phyloP scores from a whole-genome alignment of 2,329 filamentous ascomycete genomes.

The Trichoderma sp. region DNA sequence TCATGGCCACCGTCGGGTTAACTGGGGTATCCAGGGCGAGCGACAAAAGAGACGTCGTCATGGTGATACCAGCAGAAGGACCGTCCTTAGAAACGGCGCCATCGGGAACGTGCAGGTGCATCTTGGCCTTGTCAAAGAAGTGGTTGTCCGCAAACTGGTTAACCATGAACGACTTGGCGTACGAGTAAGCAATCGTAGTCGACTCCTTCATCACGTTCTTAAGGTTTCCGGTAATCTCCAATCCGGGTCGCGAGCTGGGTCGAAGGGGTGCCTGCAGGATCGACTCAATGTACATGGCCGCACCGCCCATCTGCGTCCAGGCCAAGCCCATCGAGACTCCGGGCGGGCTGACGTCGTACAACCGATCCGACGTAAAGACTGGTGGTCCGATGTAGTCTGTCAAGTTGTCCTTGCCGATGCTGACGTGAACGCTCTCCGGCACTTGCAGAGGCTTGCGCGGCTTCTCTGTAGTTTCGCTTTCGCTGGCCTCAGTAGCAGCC shows the following conservation, averaged over 20 bases:
- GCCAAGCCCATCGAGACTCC: conserved; percentile 97
- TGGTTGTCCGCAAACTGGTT: conserved; percentile 82
- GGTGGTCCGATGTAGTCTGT: conserved; percentile 97
- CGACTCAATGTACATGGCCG: conserved; percentile 94
- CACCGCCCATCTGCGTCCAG: conserved; percentile 96
- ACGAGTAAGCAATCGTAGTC: conserved; percentile 91
- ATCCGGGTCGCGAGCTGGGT: conserved; percentile 68
- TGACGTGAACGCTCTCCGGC: conserved; percentile 81
- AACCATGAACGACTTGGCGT: conserved; percentile 85
- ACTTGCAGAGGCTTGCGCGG: conserved; percentile 78
- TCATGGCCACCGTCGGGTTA: conserved; percentile 91
- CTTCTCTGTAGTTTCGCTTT: conserved; percentile 53
- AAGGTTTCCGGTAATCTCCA: conserved; percentile 92
- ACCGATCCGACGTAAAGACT: conserved; percentile 89
- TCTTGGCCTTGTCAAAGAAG: conserved; percentile 93
- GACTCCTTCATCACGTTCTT: conserved; percentile 99
- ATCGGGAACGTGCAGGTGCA: conserved; percentile 95
- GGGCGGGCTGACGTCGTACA: conserved; percentile 90
- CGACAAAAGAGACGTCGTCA: conserved; percentile 90
- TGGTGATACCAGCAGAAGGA: conserved; percentile 90
- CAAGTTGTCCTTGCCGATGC: conserved; percentile 83
- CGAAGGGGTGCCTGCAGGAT: conserved; percentile 84
- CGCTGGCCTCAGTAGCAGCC: conserved; percentile 34
- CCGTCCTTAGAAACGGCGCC: conserved; percentile 95
- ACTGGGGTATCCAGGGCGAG: conserved; percentile 77